A percentile compares a stretch with the other conserved stretches of the same genome.
Conservation (phyloP, 1,284 basidiomycete species). For the Schizophyllum amplum region DNA sequence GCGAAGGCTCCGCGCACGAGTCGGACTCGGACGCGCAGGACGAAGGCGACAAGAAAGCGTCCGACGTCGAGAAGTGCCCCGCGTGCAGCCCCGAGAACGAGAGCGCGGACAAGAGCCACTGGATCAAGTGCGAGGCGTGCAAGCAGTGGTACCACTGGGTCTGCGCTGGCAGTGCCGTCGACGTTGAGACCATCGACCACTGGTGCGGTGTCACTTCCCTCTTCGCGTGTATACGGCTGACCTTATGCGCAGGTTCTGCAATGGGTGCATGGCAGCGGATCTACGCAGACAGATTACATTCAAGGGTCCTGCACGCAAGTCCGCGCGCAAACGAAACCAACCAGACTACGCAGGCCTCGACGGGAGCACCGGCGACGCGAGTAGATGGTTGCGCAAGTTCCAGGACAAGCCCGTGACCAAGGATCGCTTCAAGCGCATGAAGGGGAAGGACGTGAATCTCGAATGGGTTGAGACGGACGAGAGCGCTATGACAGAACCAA, state of each 20-base stretch:
- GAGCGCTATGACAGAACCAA: conserved; percentile 65
- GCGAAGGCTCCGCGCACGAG: not conserved
- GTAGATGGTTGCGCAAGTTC: conserved; percentile 59
- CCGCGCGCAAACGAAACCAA: conserved; percentile 59
- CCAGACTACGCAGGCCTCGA: conserved; percentile 73
- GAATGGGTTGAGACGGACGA: conserved; percentile 70
- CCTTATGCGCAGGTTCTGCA: conserved; percentile 57
- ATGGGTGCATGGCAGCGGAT: conserved; percentile 49
- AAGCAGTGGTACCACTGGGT: conserved; percentile 79
- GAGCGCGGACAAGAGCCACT: not conserved
- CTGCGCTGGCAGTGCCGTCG: conserved; percentile 55
- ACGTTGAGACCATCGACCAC: conserved; percentile 41
- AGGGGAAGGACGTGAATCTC: conserved; percentile 53
- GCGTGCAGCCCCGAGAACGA: not conserved
- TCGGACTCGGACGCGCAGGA: not conserved
- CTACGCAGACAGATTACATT: conserved; percentile 57
- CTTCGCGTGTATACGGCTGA: conserved; percentile 12
- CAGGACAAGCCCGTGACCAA: conserved; percentile 53
- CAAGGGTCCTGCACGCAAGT: conserved; percentile 73
- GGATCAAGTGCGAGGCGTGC: conserved; percentile 53
- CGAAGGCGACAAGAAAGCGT: not conserved
- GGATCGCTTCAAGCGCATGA: conserved; percentile 59
- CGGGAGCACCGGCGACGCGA: conserved; percentile 50
- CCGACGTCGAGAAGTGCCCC: not conserved
- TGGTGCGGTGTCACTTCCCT: conserved; percentile 23